Evolutionary conservation across 352 stramenopile genomes (phyloP).

Genomic region (Pythium utonaiense): DNA sequence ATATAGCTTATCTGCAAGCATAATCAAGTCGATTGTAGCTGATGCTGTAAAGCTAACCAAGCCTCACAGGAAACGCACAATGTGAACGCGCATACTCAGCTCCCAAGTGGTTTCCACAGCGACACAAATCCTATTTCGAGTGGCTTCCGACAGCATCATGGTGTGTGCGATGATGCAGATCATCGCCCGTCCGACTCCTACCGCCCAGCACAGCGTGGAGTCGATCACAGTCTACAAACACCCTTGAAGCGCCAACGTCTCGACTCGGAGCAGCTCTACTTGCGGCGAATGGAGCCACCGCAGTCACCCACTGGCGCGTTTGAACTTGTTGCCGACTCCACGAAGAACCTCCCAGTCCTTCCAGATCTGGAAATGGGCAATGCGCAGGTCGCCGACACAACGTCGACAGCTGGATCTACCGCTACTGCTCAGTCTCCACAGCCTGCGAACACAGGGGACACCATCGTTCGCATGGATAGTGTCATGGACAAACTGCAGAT

Average conservation of each 20-base stretch:
- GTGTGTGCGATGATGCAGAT: not conserved
- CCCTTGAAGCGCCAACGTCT: not conserved
- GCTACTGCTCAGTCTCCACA: conserved; percentile 1
- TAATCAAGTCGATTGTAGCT: not conserved
- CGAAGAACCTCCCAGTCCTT: not conserved
- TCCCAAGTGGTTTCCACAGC: not conserved
- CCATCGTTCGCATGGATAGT: conserved; percentile 9
- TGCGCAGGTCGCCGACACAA: conserved; percentile 7
- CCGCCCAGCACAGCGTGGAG: not conserved
- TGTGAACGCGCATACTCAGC: not conserved
- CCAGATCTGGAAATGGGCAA: conserved; percentile 8
- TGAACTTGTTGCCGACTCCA: conserved; percentile 17
- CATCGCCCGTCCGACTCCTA: not conserved
- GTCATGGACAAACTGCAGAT: conserved; percentile 20
- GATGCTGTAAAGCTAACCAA: not conserved
- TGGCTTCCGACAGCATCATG: not conserved
- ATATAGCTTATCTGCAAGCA: not conserved
- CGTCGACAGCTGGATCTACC: conserved; percentile 14
- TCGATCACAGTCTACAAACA: not conserved
- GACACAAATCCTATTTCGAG: not conserved
- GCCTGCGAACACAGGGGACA: not conserved
- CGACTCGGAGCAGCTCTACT: not conserved
- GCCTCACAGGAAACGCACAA: not conserved
- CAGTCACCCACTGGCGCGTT: conserved; percentile 16
- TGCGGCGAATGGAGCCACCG: conserved; percentile 15